Base-by-base conservation (phyloP, 176 grass and related monocot species). In the Elymus sibiricus region DNA sequence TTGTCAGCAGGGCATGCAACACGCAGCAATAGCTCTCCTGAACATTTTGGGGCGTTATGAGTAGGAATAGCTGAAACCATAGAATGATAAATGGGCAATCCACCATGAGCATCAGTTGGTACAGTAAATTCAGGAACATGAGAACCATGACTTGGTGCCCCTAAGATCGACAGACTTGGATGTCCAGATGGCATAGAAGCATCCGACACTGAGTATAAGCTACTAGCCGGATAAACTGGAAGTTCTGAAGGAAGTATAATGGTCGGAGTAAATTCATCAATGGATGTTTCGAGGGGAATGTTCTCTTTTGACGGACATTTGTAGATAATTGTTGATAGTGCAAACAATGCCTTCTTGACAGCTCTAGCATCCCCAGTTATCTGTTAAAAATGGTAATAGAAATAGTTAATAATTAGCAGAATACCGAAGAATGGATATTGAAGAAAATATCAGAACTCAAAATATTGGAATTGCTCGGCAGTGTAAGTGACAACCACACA, bases 201-300 rank as follows among this genome's bases (percentile, higher is more conserved):
- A 87, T 95, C 94, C 76, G 78, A 70, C 42, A 66, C 44, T 12
- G 88, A 38, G 68, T 91, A 97, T 64, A 94, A 86, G 31, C 86
- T 90, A 64, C 88, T 91, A 76, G 90, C 83, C 42, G 94, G 82
- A 74, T 96, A 96, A 58, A 97, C 64, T 12, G 97, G 92, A 76
- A 99, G 71, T 69, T 94, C 94, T 62, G 97, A 94, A 66, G 94
- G 92, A 84, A 97, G 84, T 86, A 97, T 87, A 84, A 97, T 97
- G 77, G 77, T 91, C 69, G 94, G 82, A 82, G 82, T 70, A 82
- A 88, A 76, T 60, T 96, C 94, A 79, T 86, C 55, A 86, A 94
- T 75, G 72, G 94, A 90, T 90, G 90, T 89, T 81, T 99, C 94
- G 38, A 99, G 90, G 77, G 92, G 83, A 69, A 99, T 97, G 17